Evolutionary conservation across 495 filamentous ascomycete species (phyloP).

Genomic region (Aspergillus affinis): DNA sequence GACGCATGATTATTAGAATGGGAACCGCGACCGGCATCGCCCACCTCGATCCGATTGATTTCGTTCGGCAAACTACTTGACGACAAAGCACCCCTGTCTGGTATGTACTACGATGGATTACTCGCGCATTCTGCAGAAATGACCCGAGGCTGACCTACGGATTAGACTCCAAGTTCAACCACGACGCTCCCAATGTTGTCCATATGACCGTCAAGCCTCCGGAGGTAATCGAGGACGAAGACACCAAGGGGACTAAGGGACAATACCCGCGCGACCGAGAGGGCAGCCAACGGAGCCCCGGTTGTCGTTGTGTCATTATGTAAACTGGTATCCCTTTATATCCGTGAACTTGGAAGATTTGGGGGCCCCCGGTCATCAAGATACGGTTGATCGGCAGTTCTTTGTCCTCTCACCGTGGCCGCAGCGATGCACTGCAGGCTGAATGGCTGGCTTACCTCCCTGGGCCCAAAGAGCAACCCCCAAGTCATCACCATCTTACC

Average conservation of each 20-base stretch:
- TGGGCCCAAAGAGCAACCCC: conserved; percentile 43
- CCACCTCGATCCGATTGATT: conserved; percentile 83
- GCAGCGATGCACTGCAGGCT: not conserved
- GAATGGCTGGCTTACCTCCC: conserved; percentile 6
- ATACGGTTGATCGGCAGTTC: conserved; percentile 1
- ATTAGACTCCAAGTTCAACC: conserved; percentile 75
- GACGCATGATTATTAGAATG: conserved; percentile 56
- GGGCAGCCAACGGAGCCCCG: conserved; percentile 60
- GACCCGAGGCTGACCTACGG: conserved; percentile 13
- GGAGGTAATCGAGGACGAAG: conserved; percentile 87
- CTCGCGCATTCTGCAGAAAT: not conserved
- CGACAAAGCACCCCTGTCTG: conserved; percentile 77
- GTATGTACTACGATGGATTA: conserved; percentile 38
- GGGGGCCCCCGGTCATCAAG: not conserved
- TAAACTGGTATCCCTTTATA: conserved; percentile 51
- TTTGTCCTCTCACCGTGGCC: conserved; percentile 13
- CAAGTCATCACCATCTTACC: not conserved
- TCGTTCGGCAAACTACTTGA: conserved; percentile 85
- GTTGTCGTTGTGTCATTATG: conserved; percentile 80
- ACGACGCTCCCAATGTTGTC: conserved; percentile 73
- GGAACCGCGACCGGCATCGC: conserved; percentile 79
- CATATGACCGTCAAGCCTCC: conserved; percentile 93
- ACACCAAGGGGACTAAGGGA: conserved; percentile 72
- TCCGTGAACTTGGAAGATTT: conserved; percentile 14
- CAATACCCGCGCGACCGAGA: conserved; percentile 57